Conservation (phyloP, 306 rosid genomes). For the Prunus campanulata region DNA sequence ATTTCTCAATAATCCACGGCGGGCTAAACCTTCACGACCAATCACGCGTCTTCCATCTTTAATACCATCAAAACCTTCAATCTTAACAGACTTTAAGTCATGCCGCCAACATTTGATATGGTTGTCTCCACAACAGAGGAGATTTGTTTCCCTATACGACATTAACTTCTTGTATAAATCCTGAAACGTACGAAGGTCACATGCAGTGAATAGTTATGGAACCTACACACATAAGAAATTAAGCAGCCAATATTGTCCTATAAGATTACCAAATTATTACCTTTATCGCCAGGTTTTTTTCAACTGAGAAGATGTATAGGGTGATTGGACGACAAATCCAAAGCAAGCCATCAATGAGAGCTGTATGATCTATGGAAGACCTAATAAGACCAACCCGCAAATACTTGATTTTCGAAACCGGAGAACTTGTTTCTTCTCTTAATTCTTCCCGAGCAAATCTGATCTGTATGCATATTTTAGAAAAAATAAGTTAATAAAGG, state of each 20-base stretch:
- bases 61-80: not conserved
- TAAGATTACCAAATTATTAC: not conserved
- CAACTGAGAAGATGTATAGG: not conserved
- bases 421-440: not conserved
- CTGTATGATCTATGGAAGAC: not conserved
- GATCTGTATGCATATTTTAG: not conserved
- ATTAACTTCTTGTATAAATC: not conserved
- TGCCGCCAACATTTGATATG: not conserved
- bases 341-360: conserved; percentile 14
- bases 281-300: not conserved
- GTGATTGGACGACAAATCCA: conserved; percentile 24
- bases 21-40: not conserved
- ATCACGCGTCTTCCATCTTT: not conserved
- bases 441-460: not conserved
- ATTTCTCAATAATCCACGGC: not conserved
- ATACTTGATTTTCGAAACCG: not conserved
- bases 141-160: not conserved
- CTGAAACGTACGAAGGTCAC: not conserved
- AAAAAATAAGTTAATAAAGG: not conserved
- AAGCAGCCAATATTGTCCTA: too few relatives aligned
- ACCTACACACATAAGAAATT: too few relatives aligned
- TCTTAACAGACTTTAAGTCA: not conserved
- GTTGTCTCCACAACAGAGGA: not conserved
- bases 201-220: not conserved
- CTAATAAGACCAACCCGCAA: not conserved